Percentiles rank a stretch among this genome's conserved stretches.
phyloP scores from a whole-genome alignment of 148 eudicot species.

The Fallopia convolvulus region DNA sequence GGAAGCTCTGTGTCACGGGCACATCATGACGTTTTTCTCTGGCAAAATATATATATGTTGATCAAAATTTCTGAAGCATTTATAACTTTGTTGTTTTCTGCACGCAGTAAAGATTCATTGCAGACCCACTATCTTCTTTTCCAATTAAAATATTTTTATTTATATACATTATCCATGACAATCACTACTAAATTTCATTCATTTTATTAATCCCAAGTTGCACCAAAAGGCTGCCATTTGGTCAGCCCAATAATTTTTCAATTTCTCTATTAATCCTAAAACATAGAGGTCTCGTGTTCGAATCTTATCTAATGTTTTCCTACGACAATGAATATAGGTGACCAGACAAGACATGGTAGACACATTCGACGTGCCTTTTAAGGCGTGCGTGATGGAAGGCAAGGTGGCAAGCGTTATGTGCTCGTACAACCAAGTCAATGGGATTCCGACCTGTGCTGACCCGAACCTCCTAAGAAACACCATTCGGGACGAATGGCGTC shows the following conservation, averaged over 20 bases:
- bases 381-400: slow-evolving; percentile 78
- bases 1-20: background rate
- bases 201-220: too few relatives aligned
- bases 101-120: background rate
- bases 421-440: slow-evolving; percentile 88
- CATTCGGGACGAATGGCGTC: slow-evolving; percentile 60
- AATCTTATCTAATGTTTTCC: background rate
- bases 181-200: too few relatives aligned
- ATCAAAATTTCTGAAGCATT: background rate
- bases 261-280: too few relatives aligned
- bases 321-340: slow-evolving; percentile 29
- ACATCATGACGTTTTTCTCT: background rate
- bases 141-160: background rate
- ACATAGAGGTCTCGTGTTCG: background rate
- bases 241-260: too few relatives aligned
- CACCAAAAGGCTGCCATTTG: too few relatives aligned
- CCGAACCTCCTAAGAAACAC: slow-evolving; percentile 68
- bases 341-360: slow-evolving; percentile 81
- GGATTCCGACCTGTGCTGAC: slow-evolving; percentile 86
- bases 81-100: background rate
- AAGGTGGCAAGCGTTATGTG: slow-evolving; percentile 94
- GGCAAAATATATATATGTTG: background rate
- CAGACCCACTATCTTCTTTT: background rate
- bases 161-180: too few relatives aligned
- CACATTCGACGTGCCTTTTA: slow-evolving; percentile 73